phyloP scores from a whole-genome alignment of 495 filamentous ascomycete species.

The Neurospora sublineolata region DNA sequence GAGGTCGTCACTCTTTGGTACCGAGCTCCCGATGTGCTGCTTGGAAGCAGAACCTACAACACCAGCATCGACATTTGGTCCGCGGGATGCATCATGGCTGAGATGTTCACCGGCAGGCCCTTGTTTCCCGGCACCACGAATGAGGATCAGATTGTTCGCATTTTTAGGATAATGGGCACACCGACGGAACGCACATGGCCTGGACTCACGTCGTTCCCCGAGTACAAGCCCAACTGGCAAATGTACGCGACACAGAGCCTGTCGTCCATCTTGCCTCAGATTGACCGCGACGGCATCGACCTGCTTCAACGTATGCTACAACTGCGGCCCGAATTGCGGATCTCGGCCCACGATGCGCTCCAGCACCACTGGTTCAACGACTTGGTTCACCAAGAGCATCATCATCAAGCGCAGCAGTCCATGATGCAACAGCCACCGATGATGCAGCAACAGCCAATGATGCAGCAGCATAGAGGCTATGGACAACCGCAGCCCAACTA shows the following conservation, averaged over 20 bases:
- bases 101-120: slow-evolving; percentile 90
- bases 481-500: slow-evolving; percentile 19
- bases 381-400: slow-evolving; percentile 28
- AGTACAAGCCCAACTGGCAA: slow-evolving; percentile 90
- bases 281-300: slow-evolving; percentile 77
- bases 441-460: slow-evolving; percentile 17
- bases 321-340: slow-evolving; percentile 80
- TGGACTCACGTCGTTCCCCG: slow-evolving; percentile 76
- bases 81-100: slow-evolving; percentile 95
- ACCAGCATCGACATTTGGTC: slow-evolving; percentile 98
- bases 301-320: slow-evolving; percentile 84
- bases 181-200: slow-evolving; percentile 89
- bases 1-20: slow-evolving; percentile 97
- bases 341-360: slow-evolving; percentile 73
- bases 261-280: slow-evolving; percentile 71
- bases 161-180: slow-evolving; percentile 95
- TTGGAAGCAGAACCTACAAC: slow-evolving; percentile 87
- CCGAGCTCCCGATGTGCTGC: slow-evolving; percentile 82
- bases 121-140: slow-evolving; percentile 93
- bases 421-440: neutral
- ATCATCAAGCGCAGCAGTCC: slow-evolving; percentile 8
- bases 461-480: slow-evolving; percentile 21
- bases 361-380: slow-evolving; percentile 78
- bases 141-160: slow-evolving; percentile 88
- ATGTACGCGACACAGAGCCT: slow-evolving; percentile 93